A percentile compares a stretch with the other conserved stretches of the same genome.
These are phyloP conservation scores for Rhododendron griersonianum DNA, from an alignment of 148 eudicot species.

Conservation along the genomic window DNA sequence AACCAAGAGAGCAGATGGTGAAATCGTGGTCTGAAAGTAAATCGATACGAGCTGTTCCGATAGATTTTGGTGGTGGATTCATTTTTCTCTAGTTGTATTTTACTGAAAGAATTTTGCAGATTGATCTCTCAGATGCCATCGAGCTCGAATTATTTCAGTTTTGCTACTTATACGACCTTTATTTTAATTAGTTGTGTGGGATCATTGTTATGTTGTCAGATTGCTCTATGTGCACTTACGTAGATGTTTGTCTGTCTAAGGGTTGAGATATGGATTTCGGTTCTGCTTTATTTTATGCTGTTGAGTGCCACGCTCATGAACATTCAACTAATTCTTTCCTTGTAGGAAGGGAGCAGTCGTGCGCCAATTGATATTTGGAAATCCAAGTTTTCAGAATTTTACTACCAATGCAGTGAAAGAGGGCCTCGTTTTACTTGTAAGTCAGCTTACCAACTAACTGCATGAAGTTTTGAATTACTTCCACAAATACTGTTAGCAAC, in stretches of 20 bases:
- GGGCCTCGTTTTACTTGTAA: slow-evolving; percentile 27
- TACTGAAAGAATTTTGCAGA: neutral
- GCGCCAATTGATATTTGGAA: too few relatives aligned
- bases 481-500: neutral
- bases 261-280: neutral
- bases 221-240: neutral
- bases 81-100: neutral
- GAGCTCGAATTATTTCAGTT: neutral
- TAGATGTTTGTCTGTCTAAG: neutral
- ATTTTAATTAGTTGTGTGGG: neutral
- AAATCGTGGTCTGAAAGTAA: neutral
- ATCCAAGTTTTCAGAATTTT: too few relatives aligned
- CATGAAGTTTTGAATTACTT: neutral
- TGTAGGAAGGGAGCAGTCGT: too few relatives aligned
- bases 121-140: neutral
- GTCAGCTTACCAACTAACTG: slow-evolving; percentile 21
- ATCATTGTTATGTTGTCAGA: neutral
- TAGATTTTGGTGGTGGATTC: neutral
- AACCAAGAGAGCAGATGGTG: neutral
- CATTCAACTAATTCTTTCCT: too few relatives aligned
- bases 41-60: neutral
- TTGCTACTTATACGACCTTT: neutral
- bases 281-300: slow-evolving; percentile 12
- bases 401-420: too few relatives aligned
- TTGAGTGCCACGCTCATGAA: too few relatives aligned